Percentiles rank a stretch among this genome's conserved stretches.
Evolutionary conservation across 495 filamentous ascomycete genomes (phyloP).

Genomic region (Penicillium flavigenum): DNA sequence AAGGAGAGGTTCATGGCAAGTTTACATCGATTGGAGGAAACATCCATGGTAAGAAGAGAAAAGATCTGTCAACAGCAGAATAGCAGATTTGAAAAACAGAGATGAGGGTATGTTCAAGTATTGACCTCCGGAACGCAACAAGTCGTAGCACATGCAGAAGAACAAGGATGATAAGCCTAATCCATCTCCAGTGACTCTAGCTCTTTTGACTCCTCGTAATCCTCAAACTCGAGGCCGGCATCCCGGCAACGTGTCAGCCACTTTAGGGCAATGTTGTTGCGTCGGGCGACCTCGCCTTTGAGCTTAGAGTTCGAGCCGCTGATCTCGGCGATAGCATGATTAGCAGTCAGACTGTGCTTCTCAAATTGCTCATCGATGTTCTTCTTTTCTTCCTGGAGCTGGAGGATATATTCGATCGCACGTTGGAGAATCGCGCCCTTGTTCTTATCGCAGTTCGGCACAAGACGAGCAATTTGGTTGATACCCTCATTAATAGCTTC

Average conservation of each 20-base stretch:
- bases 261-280: slow-evolving; percentile 49
- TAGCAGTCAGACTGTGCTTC: slow-evolving; percentile 89
- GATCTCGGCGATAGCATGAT: slow-evolving; percentile 90
- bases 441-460: slow-evolving; percentile 98
- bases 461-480: slow-evolving; percentile 96
- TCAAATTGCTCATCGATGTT: slow-evolving; percentile 97
- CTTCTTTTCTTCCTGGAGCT: slow-evolving; percentile 91
- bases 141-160: slow-evolving; percentile 36
- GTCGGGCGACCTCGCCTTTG: slow-evolving; percentile 71
- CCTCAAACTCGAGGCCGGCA: slow-evolving; percentile 63
- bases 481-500: slow-evolving; percentile 99
- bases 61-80: slow-evolving; percentile 7
- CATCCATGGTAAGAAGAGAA: slow-evolving; percentile 2
- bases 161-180: slow-evolving; percentile 21
- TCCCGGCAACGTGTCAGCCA: slow-evolving; percentile 83
- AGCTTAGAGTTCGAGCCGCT: slow-evolving; percentile 85
- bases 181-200: slow-evolving; percentile 43
- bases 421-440: slow-evolving; percentile 96
- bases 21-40: slow-evolving; percentile 8
- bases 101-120: slow-evolving; percentile 34
- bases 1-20: slow-evolving; percentile 2
- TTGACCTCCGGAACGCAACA: slow-evolving; percentile 24
- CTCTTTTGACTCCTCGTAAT: slow-evolving; percentile 48
- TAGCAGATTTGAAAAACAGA: slow-evolving; percentile 9
- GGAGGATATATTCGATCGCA: slow-evolving; percentile 89